phyloP scores from a whole-genome alignment of 1,284 basidiomycete genomes.

The Phenoliferia sp. region DNA sequence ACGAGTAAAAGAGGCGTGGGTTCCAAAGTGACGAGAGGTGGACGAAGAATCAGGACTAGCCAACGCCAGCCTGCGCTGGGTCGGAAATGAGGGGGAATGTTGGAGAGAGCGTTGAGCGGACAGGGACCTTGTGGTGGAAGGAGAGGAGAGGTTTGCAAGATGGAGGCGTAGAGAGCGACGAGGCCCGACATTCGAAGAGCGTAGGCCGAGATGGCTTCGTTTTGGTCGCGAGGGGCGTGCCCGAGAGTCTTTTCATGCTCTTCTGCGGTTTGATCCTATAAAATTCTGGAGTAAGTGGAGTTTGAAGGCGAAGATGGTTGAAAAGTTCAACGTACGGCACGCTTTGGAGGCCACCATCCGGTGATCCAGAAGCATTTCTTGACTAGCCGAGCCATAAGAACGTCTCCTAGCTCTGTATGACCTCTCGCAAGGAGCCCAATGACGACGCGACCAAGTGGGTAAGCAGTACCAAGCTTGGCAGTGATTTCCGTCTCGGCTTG shows the following conservation, averaged over 20 bases:
- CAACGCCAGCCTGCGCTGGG: conserved; percentile 60
- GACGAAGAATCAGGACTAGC: conserved; percentile 49
- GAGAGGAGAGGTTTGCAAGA: conserved; percentile 53
- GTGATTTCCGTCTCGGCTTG: conserved; percentile 94
- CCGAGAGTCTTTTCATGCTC: conserved; percentile 66
- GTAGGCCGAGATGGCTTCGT: conserved; percentile 62
- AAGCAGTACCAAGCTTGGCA: conserved; percentile 77
- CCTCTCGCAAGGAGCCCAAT: conserved; percentile 55
- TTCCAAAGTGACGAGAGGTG: conserved; percentile 37
- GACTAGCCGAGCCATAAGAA: conserved; percentile 79
- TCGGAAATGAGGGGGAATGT: conserved; percentile 57
- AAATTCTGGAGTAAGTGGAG: conserved; percentile 31
- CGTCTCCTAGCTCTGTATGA: conserved; percentile 59
- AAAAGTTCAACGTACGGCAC: conserved; percentile 36
- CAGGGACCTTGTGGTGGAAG: conserved; percentile 38
- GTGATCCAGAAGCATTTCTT: conserved; percentile 64
- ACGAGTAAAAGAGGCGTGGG: conserved; percentile 40
- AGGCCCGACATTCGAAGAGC: conserved; percentile 72
- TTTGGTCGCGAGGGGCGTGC: conserved; percentile 46
- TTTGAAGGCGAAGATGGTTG: background rate
- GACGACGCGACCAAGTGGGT: conserved; percentile 73
- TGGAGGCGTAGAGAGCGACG: conserved; percentile 80
- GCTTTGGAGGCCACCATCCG: conserved; percentile 44
- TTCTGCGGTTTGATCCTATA: conserved; percentile 48
- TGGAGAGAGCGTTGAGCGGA: conserved; percentile 37